Conservation (phyloP, 2,329 filamentous ascomycete species). For the Magnaporthiopsis incrustans region DNA sequence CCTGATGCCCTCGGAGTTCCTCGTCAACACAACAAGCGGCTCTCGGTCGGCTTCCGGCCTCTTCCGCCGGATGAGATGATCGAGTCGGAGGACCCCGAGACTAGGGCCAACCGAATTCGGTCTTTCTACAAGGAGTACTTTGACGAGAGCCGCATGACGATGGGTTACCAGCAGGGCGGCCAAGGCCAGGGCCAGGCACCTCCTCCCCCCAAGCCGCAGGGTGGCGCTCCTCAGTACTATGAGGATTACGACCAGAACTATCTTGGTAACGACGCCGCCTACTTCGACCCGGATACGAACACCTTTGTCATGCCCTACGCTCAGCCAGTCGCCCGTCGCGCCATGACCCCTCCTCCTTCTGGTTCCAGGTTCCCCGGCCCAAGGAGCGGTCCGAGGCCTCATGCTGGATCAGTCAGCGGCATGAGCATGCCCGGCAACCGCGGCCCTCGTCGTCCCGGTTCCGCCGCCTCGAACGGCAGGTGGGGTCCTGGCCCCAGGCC, state of each 20-base stretch:
- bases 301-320: slow-evolving; percentile 77
- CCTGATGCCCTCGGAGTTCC: slow-evolving; percentile 42
- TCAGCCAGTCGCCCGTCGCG: slow-evolving; percentile 76
- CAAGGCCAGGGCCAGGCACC: slow-evolving; percentile 9
- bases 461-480: slow-evolving; percentile 20
- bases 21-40: slow-evolving; percentile 43
- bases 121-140: slow-evolving; percentile 99
- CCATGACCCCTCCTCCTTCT: slow-evolving; percentile 87
- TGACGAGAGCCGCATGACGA: slow-evolving; percentile 54
- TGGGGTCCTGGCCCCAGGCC: slow-evolving; percentile 41
- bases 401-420: slow-evolving; percentile 40
- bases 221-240: slow-evolving; percentile 44
- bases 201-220: background rate
- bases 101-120: slow-evolving; percentile 89
- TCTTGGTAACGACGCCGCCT: slow-evolving; percentile 53
- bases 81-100: slow-evolving; percentile 81
- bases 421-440: slow-evolving; percentile 38
- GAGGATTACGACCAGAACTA: slow-evolving; percentile 70
- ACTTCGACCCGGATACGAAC: slow-evolving; percentile 59
- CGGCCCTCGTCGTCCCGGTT: slow-evolving; percentile 24
- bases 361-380: slow-evolving; percentile 34
- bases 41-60: slow-evolving; percentile 72
- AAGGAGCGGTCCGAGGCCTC: slow-evolving; percentile 24
- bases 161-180: slow-evolving; percentile 12
- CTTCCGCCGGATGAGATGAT: slow-evolving; percentile 77